Conservation (phyloP, 2,329 filamentous ascomycete genomes). For the Neocatenulostroma microsporum region DNA sequence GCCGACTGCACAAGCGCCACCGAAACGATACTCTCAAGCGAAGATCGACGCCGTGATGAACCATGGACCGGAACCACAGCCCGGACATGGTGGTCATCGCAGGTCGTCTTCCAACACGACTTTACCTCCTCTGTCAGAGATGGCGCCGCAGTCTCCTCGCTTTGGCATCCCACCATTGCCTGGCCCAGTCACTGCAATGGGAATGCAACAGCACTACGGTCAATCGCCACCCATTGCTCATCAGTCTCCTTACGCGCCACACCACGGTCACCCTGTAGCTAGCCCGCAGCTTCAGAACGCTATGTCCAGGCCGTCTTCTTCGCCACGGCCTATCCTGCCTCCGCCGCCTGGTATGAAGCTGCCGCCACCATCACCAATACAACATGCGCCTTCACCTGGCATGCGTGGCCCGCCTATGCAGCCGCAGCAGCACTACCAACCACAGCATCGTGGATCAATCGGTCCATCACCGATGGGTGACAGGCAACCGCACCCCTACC, state of each 20-base stretch:
- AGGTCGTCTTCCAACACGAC: slow-evolving; percentile 25
- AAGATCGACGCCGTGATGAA: slow-evolving; percentile 33
- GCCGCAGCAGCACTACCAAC: slow-evolving; percentile 24
- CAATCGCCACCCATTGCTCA: slow-evolving; percentile 28
- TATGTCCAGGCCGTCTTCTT: slow-evolving; percentile 26
- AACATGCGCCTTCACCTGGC: slow-evolving; percentile 27
- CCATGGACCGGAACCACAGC: slow-evolving; percentile 29
- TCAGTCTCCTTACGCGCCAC: slow-evolving; percentile 31
- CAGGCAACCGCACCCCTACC: slow-evolving; percentile 12
- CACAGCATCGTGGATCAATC: slow-evolving; percentile 16
- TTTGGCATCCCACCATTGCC: slow-evolving; percentile 21
- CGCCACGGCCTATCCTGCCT: slow-evolving; percentile 31
- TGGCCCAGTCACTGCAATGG: slow-evolving; percentile 11
- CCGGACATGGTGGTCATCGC: slow-evolving; percentile 17
- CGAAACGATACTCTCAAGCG: slow-evolving; percentile 23
- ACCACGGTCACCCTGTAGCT: slow-evolving; percentile 22
- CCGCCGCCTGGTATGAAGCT: slow-evolving; percentile 30
- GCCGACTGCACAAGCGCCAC: slow-evolving; percentile 9
- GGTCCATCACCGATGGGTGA: slow-evolving; percentile 14
- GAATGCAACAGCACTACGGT: slow-evolving; percentile 23
- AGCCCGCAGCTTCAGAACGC: slow-evolving; percentile 28
- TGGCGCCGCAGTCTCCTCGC: slow-evolving; percentile 28
- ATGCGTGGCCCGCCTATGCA: slow-evolving; percentile 24
- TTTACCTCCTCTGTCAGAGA: slow-evolving; percentile 29
- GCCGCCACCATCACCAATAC: slow-evolving; percentile 21